Evolutionary conservation across 2,329 filamentous ascomycete genomes (phyloP).

Genomic region (Venturia carpophila): DNA sequence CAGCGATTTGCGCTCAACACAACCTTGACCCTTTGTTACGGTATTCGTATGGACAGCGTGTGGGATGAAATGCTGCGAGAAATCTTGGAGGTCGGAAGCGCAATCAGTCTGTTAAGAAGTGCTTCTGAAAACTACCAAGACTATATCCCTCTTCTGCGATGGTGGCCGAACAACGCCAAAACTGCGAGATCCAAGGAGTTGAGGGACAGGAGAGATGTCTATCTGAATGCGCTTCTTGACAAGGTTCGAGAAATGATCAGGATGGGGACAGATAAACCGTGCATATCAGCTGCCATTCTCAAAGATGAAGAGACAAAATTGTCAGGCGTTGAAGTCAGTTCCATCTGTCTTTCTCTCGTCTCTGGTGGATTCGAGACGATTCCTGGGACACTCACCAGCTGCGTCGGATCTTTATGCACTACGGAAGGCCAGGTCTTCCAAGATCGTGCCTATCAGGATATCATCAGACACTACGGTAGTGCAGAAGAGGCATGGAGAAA

Average conservation of each 20-base stretch:
- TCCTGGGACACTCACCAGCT: conserved; percentile 45
- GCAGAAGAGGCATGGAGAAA: conserved; percentile 41
- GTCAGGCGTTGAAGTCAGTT: conserved; percentile 45
- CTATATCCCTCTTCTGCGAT: conserved; percentile 45
- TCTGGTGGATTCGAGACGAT: conserved; percentile 50
- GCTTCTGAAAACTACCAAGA: conserved; percentile 48
- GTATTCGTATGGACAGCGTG: conserved; percentile 47
- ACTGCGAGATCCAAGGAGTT: conserved; percentile 41
- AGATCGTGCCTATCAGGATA: conserved; percentile 46
- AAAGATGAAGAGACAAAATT: conserved; percentile 49
- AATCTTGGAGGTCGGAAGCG: conserved; percentile 46
- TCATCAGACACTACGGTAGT: conserved; percentile 42
- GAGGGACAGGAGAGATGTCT: conserved; percentile 41
- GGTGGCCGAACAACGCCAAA: conserved; percentile 47
- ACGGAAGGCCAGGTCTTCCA: conserved; percentile 44
- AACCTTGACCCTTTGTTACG: conserved; percentile 47
- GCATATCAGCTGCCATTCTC: conserved; percentile 46
- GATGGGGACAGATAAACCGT: conserved; percentile 46
- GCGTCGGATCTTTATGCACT: conserved; percentile 44
- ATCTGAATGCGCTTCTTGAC: conserved; percentile 42
- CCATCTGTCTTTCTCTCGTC: conserved; percentile 46
- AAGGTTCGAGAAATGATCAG: conserved; percentile 46
- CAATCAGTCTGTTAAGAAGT: conserved; percentile 43
- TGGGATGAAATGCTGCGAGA: conserved; percentile 46
- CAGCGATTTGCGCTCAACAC: conserved; percentile 49